phyloP scores from a whole-genome alignment of 2,329 filamentous ascomycete species.

The Aspergillus hiratsukae region DNA sequence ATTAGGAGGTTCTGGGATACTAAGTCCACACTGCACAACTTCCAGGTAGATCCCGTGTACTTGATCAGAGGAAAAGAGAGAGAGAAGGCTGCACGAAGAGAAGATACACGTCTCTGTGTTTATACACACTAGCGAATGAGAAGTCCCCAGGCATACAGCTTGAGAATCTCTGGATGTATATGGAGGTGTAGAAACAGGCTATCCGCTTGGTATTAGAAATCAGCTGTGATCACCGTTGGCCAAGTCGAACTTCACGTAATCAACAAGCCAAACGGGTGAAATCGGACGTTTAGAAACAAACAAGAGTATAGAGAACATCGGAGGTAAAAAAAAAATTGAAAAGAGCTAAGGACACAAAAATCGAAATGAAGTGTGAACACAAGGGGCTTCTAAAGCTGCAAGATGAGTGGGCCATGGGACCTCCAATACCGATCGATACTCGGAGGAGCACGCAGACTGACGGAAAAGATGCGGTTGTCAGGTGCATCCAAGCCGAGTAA shows the following conservation, averaged over 20 bases:
- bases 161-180: slow-evolving; percentile 14
- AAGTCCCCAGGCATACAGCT: slow-evolving; percentile 9
- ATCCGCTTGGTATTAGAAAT: slow-evolving; percentile 19
- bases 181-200: neutral
- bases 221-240: slow-evolving; percentile 16
- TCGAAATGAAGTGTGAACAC: slow-evolving; percentile 13
- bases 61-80: neutral
- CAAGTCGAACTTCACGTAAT: slow-evolving; percentile 2
- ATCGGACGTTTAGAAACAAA: slow-evolving; percentile 2
- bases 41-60: neutral
- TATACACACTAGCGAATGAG: slow-evolving; percentile 13
- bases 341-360: slow-evolving; percentile 8
- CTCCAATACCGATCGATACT: slow-evolving; percentile 26
- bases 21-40: no score
- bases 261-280: slow-evolving; percentile 8
- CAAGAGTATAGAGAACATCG: slow-evolving; percentile 6
- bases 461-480: slow-evolving; percentile 3
- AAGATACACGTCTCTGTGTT: slow-evolving; percentile 6
- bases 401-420: slow-evolving; percentile 22
- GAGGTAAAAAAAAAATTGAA: slow-evolving; percentile 1
- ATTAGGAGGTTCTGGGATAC: no score
- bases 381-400: slow-evolving; percentile 32
- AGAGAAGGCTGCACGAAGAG: slow-evolving; percentile 2
- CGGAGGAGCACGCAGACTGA: slow-evolving; percentile 21
- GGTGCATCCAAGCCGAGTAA: slow-evolving; percentile 21